Percentiles rank a stretch among this genome's conserved stretches.
phyloP scores from a whole-genome alignment of 495 filamentous ascomycete species.

The Schizothecium vesticola region DNA sequence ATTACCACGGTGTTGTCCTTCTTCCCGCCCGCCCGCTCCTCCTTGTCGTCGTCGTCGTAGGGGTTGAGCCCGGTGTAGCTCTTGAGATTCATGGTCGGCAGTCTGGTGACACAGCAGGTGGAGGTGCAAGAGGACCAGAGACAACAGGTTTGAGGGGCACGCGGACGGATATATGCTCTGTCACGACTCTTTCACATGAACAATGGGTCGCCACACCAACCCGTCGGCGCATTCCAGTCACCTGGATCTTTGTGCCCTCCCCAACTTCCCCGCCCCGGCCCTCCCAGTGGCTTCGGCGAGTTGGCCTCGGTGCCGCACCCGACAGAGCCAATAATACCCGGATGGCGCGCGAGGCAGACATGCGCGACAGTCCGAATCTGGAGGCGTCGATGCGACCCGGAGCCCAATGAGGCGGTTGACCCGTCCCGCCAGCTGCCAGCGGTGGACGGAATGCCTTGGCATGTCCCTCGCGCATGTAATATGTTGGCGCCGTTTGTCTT shows the following conservation, averaged over 20 bases:
- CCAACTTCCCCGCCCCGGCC: neutral
- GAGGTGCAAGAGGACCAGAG: neutral
- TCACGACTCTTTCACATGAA: neutral
- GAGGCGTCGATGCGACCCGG: neutral
- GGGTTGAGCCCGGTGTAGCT: constrained; percentile 25
- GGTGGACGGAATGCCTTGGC: neutral
- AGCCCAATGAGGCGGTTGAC: neutral
- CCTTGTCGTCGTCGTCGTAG: constrained; percentile 20
- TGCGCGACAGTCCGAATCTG: neutral
- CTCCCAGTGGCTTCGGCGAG: neutral
- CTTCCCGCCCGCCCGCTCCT: neutral
- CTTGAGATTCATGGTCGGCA: constrained; percentile 24
- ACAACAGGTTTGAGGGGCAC: neutral
- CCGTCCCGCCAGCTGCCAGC: neutral
- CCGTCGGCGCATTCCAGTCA: neutral
- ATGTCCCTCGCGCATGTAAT: neutral
- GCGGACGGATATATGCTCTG: neutral
- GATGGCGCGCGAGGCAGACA: neutral
- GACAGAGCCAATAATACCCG: neutral
- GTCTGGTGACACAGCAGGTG: neutral
- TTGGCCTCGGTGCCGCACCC: neutral
- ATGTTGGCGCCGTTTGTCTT: neutral
- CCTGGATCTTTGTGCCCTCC: neutral
- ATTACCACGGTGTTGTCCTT: neutral
- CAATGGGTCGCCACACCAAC: neutral